A percentile compares a stretch with the other conserved stretches of the same genome.
These are phyloP conservation scores for Excoecaria cochinchinensis DNA, from an alignment of 345 rosid genomes.

Conservation along the genomic window DNA sequence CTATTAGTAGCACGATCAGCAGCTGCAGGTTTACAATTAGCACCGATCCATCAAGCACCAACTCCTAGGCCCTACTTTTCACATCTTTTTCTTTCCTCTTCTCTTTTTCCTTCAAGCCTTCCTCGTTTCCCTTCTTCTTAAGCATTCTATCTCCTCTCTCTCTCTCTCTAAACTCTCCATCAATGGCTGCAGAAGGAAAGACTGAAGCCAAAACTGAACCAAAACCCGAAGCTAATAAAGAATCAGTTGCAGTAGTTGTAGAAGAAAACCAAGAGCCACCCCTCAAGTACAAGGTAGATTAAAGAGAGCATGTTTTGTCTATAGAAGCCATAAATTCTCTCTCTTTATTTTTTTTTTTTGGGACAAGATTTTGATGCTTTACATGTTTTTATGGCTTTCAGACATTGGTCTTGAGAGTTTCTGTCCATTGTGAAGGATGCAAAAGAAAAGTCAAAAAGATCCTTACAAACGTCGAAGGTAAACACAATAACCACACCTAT, in stretches of 20 bases:
- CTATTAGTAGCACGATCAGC: not conserved
- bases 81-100: constrained; percentile 15
- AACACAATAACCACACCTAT: not conserved
- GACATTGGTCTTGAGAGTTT: constrained; percentile 31
- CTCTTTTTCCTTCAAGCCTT: not conserved
- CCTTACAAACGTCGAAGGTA: constrained; percentile 26
- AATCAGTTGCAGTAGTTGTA: constrained; percentile 14
- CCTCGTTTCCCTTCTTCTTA: constrained; percentile 6
- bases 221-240: constrained; percentile 21
- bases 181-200: constrained; percentile 48
- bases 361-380: not conserved
- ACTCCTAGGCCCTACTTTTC: constrained; percentile 21
- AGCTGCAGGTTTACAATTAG: constrained; percentile 8
- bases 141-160: constrained; percentile 12
- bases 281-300: constrained; percentile 62
- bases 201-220: constrained; percentile 30
- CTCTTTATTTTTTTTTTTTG: no score
- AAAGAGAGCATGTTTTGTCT: not conserved
- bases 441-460: constrained; percentile 32
- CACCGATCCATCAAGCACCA: constrained; percentile 22
- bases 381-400: not conserved
- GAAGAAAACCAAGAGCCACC: constrained; percentile 37
- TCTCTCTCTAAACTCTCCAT: not conserved
- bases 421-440: constrained; percentile 33
- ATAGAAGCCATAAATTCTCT: not conserved